Evolutionary conservation across 148 eudicot genomes (phyloP).

Genomic region (Rhododendron molle): DNA sequence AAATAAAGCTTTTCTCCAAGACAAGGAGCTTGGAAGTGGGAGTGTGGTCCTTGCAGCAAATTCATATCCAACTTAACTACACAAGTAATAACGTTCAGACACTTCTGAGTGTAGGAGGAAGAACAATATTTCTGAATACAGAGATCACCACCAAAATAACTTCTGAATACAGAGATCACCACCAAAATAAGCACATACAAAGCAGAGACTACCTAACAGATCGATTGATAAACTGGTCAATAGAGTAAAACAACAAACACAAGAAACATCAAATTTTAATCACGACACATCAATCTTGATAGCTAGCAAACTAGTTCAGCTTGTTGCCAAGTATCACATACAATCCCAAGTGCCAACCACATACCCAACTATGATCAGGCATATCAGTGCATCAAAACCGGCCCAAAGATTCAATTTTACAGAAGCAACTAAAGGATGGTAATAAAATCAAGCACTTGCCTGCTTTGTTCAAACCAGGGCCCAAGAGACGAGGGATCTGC

Average conservation of each 20-base stretch:
- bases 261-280: not conserved
- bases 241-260: no score
- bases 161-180: not conserved
- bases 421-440: not conserved
- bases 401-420: not conserved
- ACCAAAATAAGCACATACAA: not conserved
- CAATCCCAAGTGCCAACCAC: not conserved
- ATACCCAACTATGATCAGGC: not conserved
- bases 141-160: no score
- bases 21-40: not conserved
- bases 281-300: not conserved
- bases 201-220: not conserved
- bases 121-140: not conserved
- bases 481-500: slow-evolving; percentile 41
- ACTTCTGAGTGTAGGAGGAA: not conserved
- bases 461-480: slow-evolving; percentile 44
- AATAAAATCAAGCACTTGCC: slow-evolving; percentile 15
- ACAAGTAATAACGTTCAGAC: not conserved
- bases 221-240: not conserved
- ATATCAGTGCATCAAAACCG: not conserved
- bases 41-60: not conserved
- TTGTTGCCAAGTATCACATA: no score
- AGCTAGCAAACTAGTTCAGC: not conserved
- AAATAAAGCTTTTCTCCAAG: not conserved
- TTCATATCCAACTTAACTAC: not conserved